Evolutionary conservation across 345 rosid species (phyloP).

Genomic region (Linum usitatissimum): DNA sequence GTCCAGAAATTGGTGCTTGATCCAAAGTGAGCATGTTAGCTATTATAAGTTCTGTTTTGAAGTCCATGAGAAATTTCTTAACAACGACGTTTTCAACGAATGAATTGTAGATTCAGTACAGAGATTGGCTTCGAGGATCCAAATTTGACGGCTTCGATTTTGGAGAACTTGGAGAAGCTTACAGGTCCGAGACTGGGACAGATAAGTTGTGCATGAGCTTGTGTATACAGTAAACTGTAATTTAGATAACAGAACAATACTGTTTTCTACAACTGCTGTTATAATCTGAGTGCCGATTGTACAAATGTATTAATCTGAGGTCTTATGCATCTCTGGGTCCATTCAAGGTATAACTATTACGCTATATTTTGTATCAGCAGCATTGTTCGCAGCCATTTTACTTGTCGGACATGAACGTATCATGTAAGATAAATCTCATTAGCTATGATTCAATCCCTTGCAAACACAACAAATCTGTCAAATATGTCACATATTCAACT

Average conservation of each 20-base stretch:
- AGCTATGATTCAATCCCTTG: too few species aligned
- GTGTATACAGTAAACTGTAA: conserved; percentile 27
- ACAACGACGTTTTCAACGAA: neutral
- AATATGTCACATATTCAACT: too few species aligned
- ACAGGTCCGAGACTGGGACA: conserved; percentile 45
- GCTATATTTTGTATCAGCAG: too few species aligned
- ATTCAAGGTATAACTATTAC: too few species aligned
- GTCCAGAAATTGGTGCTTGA: conserved; percentile 87
- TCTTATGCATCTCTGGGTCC: neutral
- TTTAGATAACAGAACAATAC: conserved; percentile 11
- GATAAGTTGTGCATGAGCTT: conserved; percentile 44
- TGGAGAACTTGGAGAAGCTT: conserved; percentile 61
- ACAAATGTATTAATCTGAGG: conserved; percentile 17
- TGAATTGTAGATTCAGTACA: conserved; percentile 44
- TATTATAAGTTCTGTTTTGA: neutral
- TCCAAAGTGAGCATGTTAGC: conserved; percentile 54
- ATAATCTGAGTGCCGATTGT: conserved; percentile 6
- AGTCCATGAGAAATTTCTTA: neutral
- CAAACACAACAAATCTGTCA: too few species aligned
- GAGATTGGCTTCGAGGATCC: conserved; percentile 85
- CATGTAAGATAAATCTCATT: too few species aligned
- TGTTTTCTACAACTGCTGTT: neutral
- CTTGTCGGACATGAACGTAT: too few species aligned
- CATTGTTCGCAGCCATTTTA: too few species aligned
- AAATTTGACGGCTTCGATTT: conserved; percentile 68